A percentile compares a stretch with the other conserved stretches of the same genome.
Conservation (phyloP, 768 basidiomycete species). For the Leccinum incarnatum region DNA sequence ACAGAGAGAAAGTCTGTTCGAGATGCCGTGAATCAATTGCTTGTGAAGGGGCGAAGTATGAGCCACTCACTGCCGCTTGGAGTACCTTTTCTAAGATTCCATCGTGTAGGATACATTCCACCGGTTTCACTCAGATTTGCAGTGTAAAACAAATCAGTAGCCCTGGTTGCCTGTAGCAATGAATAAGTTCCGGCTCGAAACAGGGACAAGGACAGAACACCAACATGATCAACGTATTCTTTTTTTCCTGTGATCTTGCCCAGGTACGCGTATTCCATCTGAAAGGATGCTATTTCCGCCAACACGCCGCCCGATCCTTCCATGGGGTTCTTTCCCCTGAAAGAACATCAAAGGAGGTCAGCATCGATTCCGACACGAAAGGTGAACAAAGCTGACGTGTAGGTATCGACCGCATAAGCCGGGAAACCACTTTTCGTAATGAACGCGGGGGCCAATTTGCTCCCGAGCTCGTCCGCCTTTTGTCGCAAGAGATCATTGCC, state of each 20-base stretch:
- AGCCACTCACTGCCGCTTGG: slow-evolving; percentile 45
- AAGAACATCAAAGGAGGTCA: neutral
- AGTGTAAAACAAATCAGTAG: slow-evolving; percentile 46
- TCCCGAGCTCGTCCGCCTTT: slow-evolving; percentile 75
- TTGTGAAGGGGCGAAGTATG: neutral
- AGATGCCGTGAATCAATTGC: neutral
- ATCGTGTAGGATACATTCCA: slow-evolving; percentile 63
- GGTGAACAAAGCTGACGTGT: slow-evolving; percentile 37
- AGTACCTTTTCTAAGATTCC: slow-evolving; percentile 47
- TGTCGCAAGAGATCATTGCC: slow-evolving; percentile 58
- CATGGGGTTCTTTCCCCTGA: neutral
- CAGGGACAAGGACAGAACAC: neutral
- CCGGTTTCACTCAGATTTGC: slow-evolving; percentile 45
- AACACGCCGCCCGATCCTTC: slow-evolving; percentile 39
- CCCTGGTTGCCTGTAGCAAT: slow-evolving; percentile 40
- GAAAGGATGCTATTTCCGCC: slow-evolving; percentile 78
- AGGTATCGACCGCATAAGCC: slow-evolving; percentile 65
- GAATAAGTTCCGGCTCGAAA: neutral
- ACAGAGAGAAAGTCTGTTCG: slow-evolving; percentile 46
- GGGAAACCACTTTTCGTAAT: slow-evolving; percentile 70
- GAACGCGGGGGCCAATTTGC: slow-evolving; percentile 67
- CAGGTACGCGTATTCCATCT: slow-evolving; percentile 84
- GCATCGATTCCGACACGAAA: neutral
- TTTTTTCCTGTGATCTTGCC: slow-evolving; percentile 74
- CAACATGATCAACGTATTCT: slow-evolving; percentile 55